phyloP scores from a whole-genome alignment of 2,329 filamentous ascomycete genomes.

The Endoconidiophora polonica region DNA sequence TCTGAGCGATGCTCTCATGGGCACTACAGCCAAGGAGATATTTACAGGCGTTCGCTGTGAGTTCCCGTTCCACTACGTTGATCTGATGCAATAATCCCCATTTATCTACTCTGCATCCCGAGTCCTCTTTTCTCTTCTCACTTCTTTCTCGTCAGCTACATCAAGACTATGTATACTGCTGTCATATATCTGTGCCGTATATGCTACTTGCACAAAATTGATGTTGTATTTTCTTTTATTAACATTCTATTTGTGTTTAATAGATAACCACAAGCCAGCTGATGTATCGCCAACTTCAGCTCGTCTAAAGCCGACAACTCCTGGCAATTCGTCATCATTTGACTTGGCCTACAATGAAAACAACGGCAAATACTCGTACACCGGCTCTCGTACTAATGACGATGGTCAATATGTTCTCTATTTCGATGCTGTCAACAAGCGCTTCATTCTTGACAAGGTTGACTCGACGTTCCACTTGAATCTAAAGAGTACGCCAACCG shows the following conservation, averaged over 20 bases:
- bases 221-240: not conserved
- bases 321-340: conserved; percentile 34
- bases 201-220: not conserved
- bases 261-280: conserved; percentile 48
- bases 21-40: conserved; percentile 37
- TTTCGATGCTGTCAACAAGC: conserved; percentile 58
- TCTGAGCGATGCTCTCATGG: conserved; percentile 43
- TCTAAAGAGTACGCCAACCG: conserved; percentile 50
- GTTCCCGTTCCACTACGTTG: not conserved
- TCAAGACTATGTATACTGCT: too few species aligned
- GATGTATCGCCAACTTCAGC: conserved; percentile 30
- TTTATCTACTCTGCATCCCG: not conserved
- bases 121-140: too few species aligned
- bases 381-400: conserved; percentile 39
- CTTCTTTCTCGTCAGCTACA: not conserved
- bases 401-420: conserved; percentile 50
- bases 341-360: conserved; percentile 38
- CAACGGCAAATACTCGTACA: conserved; percentile 41
- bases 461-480: conserved; percentile 82
- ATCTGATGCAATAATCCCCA: conserved; percentile 13
- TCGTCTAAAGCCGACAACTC: conserved; percentile 33
- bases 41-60: conserved; percentile 45
- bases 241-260: not conserved
- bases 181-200: not conserved
- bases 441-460: conserved; percentile 67